Conservation (phyloP, 371 early-diverging fungal species). For the Choanephora cucurbitarum region DNA sequence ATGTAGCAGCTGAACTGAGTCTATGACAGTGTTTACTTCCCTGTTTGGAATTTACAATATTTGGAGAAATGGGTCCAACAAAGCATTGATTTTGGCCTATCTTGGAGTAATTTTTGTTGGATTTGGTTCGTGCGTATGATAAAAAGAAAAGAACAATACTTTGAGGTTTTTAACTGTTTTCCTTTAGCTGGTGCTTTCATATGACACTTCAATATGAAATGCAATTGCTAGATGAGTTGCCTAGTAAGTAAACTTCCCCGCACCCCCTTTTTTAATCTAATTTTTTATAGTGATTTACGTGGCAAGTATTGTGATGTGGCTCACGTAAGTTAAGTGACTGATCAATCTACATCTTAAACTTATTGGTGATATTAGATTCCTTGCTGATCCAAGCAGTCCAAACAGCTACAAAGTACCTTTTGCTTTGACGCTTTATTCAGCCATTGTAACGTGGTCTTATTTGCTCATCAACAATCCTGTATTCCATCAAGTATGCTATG, state of each 20-base stretch:
- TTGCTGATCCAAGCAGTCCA: conserved; percentile 45
- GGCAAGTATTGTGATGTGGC: conserved; percentile 46
- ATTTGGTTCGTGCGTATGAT: conserved; percentile 55
- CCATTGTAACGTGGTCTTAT: conserved; percentile 65
- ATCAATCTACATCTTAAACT: conserved; percentile 10
- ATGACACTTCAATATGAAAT: conserved; percentile 76
- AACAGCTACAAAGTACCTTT: conserved; percentile 42
- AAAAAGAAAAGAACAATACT: too few species aligned
- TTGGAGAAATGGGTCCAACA: conserved; percentile 45
- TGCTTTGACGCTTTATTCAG: conserved; percentile 52
- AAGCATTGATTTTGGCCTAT: conserved; percentile 60
- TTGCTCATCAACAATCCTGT: conserved; percentile 69
- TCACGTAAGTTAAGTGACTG: conserved; percentile 33
- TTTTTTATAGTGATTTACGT: conserved; percentile 54
- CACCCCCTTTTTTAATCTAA: conserved; percentile 8
- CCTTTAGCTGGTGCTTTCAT: conserved; percentile 70
- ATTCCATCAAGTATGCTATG: conserved; percentile 77
- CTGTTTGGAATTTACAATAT: conserved; percentile 36
- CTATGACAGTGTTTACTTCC: conserved; percentile 17
- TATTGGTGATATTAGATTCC: conserved; percentile 44
- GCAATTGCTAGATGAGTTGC: conserved; percentile 78
- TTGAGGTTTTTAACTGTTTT: neutral
- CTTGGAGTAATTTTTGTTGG: conserved; percentile 66
- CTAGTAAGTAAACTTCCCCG: too few species aligned
- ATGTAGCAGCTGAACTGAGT: neutral